These are phyloP conservation scores for Backusella luteola DNA, from an alignment of 192 early-diverging fungal genomes.

Conservation along the genomic window DNA sequence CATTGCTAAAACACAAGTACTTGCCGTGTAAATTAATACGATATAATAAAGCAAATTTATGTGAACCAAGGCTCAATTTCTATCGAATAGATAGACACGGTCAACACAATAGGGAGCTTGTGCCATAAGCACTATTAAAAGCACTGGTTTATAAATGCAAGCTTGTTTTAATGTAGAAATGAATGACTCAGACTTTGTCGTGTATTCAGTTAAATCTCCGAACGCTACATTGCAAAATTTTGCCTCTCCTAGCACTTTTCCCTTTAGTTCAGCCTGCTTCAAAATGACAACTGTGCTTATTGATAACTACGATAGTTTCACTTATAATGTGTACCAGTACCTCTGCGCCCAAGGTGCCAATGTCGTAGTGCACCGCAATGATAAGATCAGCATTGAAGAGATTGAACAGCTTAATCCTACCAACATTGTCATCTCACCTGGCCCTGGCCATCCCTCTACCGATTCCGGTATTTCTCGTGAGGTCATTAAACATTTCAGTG, in stretches of 20 bases:
- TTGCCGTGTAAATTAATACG: not conserved
- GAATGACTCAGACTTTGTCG: not conserved
- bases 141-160: not conserved
- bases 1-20: not conserved
- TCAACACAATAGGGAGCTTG: not conserved
- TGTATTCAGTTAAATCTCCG: not conserved
- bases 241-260: not conserved
- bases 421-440: slow-evolving; percentile 96
- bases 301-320: slow-evolving; percentile 99
- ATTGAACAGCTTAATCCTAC: slow-evolving; percentile 78
- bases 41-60: not conserved
- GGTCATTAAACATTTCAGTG: slow-evolving; percentile 83
- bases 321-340: slow-evolving; percentile 98
- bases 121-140: not conserved
- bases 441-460: slow-evolving; percentile 90
- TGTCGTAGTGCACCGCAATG: slow-evolving; percentile 92
- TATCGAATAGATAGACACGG: not conserved
- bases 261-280: not conserved
- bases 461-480: slow-evolving; percentile 91
- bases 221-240: not conserved
- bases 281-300: slow-evolving; percentile 77
- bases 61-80: not conserved
- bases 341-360: slow-evolving; percentile 88
- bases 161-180: not conserved
- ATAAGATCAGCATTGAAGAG: slow-evolving; percentile 86